A percentile compares a stretch with the other conserved stretches of the same genome.
Conservation (phyloP, 805 yeast species). For the Yamadazyma ubonensis region DNA sequence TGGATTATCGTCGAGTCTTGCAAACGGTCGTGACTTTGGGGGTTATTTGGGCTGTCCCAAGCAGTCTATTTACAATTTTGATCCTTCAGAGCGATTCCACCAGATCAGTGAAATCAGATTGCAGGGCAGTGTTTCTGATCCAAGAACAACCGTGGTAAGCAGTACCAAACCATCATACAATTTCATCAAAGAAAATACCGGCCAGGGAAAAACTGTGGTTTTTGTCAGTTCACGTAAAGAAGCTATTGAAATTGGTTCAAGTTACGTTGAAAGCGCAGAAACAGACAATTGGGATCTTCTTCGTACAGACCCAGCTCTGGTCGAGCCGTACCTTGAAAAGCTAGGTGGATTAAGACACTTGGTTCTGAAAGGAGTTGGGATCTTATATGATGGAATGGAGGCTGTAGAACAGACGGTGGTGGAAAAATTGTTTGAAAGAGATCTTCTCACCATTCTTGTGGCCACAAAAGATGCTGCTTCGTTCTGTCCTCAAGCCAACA, state of each 20-base stretch:
- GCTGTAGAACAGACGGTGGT: conserved; percentile 53
- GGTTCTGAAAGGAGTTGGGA: conserved; percentile 60
- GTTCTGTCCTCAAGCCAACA: conserved; percentile 49
- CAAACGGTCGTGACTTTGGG: conserved; percentile 75
- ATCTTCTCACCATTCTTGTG: conserved; percentile 55
- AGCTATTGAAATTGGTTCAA: conserved; percentile 8
- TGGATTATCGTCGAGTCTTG: conserved; percentile 66
- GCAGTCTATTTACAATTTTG: conserved; percentile 63
- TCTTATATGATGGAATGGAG: conserved; percentile 57
- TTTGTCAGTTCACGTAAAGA: conserved; percentile 12
- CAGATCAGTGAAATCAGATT: conserved; percentile 59
- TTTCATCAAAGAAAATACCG: conserved; percentile 30
- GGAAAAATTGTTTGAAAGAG: conserved; percentile 49
- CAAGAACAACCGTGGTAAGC: conserved; percentile 36
- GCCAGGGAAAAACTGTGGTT: conserved; percentile 9
- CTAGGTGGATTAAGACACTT: conserved; percentile 51
- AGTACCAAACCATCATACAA: conserved; percentile 51
- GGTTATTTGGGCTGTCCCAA: conserved; percentile 82
- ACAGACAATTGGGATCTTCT: conserved; percentile 40
- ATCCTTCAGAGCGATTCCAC: conserved; percentile 55
- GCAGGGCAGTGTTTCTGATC: conserved; percentile 44
- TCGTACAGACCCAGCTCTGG: conserved; percentile 30
- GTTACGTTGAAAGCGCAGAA: conserved; percentile 45
- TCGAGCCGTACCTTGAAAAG: conserved; percentile 41
- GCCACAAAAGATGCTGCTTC: conserved; percentile 57